These are phyloP conservation scores for Solanum chiquidenum DNA, from an alignment of 257 asterid species.

Conservation along the genomic window DNA sequence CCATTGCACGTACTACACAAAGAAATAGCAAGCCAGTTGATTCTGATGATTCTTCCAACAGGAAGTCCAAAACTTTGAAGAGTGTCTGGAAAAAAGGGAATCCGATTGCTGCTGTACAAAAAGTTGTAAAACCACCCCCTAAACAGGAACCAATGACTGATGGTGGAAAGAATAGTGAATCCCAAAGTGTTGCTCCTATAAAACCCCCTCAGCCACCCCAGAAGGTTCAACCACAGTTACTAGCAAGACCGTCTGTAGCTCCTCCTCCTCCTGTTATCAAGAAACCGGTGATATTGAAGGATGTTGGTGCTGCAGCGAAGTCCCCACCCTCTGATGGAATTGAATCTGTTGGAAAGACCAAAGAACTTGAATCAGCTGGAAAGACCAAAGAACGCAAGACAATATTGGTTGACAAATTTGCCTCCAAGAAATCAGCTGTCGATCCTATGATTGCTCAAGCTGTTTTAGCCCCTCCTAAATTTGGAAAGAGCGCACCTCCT, in stretches of 20 bases:
- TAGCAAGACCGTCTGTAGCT: conserved; percentile 67
- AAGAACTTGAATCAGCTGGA: conserved; percentile 40
- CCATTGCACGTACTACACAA: conserved; percentile 19
- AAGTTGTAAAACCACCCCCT: conserved; percentile 42
- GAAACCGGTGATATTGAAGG: conserved; percentile 79
- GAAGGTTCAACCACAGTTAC: conserved; percentile 51
- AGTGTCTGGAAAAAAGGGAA: conserved; percentile 98
- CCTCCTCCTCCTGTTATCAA: conserved; percentile 41
- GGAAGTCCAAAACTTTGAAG: conserved; percentile 47
- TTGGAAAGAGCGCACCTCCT: conserved; percentile 46
- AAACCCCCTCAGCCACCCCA: conserved; percentile 50
- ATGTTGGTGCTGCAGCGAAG: conserved; percentile 53
- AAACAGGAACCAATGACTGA: conserved; percentile 33
- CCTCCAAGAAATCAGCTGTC: conserved; percentile 71
- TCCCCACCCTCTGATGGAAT: conserved; percentile 27
- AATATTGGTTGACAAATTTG: conserved; percentile 87
- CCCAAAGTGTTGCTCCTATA: conserved; percentile 33
- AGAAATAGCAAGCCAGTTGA: conserved; percentile 40
- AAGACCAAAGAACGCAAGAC: conserved; percentile 68
- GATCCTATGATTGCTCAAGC: conserved; percentile 73
- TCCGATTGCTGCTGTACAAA: conserved; percentile 61
- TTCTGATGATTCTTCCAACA: conserved; percentile 22
- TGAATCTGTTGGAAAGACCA: conserved; percentile 28
- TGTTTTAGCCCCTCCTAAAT: conserved; percentile 74
- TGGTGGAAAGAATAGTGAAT: conserved; percentile 22